Conservation (phyloP, 306 rosid species). For the Canavalia gladiata region DNA sequence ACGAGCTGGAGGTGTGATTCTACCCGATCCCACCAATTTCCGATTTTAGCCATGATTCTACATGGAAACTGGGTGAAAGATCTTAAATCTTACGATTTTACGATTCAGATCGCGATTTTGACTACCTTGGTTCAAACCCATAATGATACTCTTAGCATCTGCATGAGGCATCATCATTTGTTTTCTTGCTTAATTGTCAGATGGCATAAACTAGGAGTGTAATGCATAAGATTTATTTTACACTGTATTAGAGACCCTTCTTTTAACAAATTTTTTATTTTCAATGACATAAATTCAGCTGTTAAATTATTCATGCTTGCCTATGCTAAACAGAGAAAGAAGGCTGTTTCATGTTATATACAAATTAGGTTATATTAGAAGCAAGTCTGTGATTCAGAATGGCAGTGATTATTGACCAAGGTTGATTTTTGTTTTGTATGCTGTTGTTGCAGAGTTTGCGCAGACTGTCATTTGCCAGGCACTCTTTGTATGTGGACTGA, state of each 20-base stretch:
- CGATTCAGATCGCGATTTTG: no score
- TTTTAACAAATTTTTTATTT: neutral
- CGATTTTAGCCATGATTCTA: no score
- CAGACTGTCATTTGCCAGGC: slow-evolving; percentile 99
- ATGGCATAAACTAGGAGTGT: slow-evolving; percentile 17
- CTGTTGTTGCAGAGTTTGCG: slow-evolving; percentile 78
- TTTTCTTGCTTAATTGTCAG: slow-evolving; percentile 37
- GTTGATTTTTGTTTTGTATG: slow-evolving; percentile 27
- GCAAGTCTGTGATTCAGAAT: neutral
- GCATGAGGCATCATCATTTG: slow-evolving; percentile 17
- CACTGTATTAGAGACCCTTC: neutral
- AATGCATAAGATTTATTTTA: slow-evolving; percentile 27
- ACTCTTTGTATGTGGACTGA: slow-evolving; percentile 99
- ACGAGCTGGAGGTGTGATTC: no score
- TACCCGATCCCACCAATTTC: no score
- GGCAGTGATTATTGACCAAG: slow-evolving; percentile 34
- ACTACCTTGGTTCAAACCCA: neutral
- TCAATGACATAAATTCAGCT: slow-evolving; percentile 2
- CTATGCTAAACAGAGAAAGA: slow-evolving; percentile 1
- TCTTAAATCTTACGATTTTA: no score
- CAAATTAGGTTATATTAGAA: slow-evolving; percentile 10
- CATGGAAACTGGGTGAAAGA: no score
- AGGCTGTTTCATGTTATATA: slow-evolving; percentile 16
- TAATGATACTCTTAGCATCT: slow-evolving; percentile 28
- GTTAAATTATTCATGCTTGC: slow-evolving; percentile 27